Evolutionary conservation across 1,284 basidiomycete species (phyloP).

Genomic region (Apiotrichum siamense): DNA sequence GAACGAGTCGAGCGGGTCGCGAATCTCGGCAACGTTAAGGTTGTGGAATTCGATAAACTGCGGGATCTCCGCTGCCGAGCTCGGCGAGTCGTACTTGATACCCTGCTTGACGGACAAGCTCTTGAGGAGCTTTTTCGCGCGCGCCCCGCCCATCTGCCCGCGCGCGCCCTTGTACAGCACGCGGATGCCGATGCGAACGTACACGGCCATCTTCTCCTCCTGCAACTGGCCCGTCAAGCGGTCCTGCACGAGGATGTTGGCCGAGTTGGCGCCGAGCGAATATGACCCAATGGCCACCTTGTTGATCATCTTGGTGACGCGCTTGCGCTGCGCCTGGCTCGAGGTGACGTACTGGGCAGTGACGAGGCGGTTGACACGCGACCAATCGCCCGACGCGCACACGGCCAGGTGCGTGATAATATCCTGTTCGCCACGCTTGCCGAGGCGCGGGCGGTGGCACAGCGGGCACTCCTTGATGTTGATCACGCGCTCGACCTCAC

Average conservation of each 20-base stretch:
- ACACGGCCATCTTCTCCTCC: conserved; percentile 89
- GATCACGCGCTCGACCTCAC: conserved; percentile 75
- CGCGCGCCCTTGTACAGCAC: conserved; percentile 89
- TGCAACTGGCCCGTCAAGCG: conserved; percentile 81
- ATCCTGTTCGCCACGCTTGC: conserved; percentile 81
- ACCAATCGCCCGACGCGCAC: conserved; percentile 90
- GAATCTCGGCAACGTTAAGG: conserved; percentile 73
- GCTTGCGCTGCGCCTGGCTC: conserved; percentile 92
- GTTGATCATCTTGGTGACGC: conserved; percentile 81
- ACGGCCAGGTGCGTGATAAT: conserved; percentile 90
- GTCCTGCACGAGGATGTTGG: conserved; percentile 95
- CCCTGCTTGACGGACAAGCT: conserved; percentile 93
- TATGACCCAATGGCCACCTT: conserved; percentile 83
- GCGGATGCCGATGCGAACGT: conserved; percentile 86
- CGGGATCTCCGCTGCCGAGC: conserved; percentile 76
- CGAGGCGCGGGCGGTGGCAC: conserved; percentile 80
- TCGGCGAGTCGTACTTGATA: conserved; percentile 79
- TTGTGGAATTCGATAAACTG: conserved; percentile 86
- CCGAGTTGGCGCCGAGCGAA: conserved; percentile 71
- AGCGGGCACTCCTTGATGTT: conserved; percentile 91
- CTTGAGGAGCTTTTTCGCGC: conserved; percentile 75
- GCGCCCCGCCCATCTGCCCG: conserved; percentile 80
- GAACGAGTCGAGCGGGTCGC: conserved; percentile 75
- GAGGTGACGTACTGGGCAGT: conserved; percentile 95
- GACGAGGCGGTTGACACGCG: conserved; percentile 75